These are phyloP conservation scores for Spergularia marina DNA, from an alignment of 148 eudicot genomes.

Conservation along the genomic window DNA sequence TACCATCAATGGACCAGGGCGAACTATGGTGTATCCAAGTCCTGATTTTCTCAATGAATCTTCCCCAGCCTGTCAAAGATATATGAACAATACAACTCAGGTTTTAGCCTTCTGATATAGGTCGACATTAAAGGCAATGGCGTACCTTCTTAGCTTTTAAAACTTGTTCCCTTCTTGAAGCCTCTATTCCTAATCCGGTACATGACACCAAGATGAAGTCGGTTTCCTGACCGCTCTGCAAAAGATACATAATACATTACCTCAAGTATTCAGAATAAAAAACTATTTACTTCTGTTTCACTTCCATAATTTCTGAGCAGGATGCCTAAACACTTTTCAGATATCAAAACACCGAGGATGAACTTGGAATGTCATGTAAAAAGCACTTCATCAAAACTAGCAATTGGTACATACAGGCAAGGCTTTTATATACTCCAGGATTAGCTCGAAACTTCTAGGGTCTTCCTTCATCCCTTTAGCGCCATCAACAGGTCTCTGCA, in stretches of 20 bases:
- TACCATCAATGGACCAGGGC: slow-evolving; percentile 94
- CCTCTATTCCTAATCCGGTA: slow-evolving; percentile 83
- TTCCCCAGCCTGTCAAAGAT: slow-evolving; percentile 74
- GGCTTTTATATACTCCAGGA: slow-evolving; percentile 86
- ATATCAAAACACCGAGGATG: background rate
- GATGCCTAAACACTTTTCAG: too few species aligned
- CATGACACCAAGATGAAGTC: slow-evolving; percentile 95
- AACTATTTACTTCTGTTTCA: background rate
- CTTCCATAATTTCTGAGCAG: background rate
- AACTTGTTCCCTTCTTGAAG: slow-evolving; percentile 81
- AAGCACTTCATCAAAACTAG: background rate
- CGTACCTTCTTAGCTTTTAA: slow-evolving; percentile 83
- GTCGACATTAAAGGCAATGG: background rate
- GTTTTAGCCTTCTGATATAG: too few species aligned
- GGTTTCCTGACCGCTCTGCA: slow-evolving; percentile 96
- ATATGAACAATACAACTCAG: too few species aligned
- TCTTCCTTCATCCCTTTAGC: slow-evolving; percentile 59
- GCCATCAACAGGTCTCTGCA: slow-evolving; percentile 81
- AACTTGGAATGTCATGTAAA: background rate
- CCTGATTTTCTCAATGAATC: slow-evolving; percentile 92
- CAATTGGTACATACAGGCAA: slow-evolving; percentile 63
- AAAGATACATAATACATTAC: slow-evolving; percentile 16
- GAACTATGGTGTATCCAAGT: slow-evolving; percentile 91
- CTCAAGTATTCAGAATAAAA: background rate
- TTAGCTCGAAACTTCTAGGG: slow-evolving; percentile 78